A percentile compares a stretch with the other conserved stretches of the same genome.
These are phyloP conservation scores for Lactarius tabidus DNA, from an alignment of 768 basidiomycete genomes.

Conservation along the genomic window DNA sequence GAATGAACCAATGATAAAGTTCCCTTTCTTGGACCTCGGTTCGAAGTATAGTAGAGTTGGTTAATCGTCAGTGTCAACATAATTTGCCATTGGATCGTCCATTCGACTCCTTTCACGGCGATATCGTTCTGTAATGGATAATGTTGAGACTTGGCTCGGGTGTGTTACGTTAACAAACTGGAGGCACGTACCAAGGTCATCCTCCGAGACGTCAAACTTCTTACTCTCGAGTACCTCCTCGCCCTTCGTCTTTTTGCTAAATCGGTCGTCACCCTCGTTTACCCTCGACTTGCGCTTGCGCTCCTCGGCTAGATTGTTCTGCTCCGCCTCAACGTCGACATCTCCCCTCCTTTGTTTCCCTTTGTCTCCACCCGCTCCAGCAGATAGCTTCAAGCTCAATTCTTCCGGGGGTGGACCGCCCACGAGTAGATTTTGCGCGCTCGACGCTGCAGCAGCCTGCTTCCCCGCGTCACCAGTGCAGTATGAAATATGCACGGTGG, in stretches of 20 bases:
- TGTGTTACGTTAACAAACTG: slow-evolving; percentile 20
- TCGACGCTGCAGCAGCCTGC: slow-evolving; percentile 70
- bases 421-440: slow-evolving; percentile 61
- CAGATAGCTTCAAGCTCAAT: slow-evolving; percentile 10
- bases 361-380: slow-evolving; percentile 22
- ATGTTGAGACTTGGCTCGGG: neutral
- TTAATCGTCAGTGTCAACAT: slow-evolving; percentile 55
- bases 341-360: slow-evolving; percentile 26
- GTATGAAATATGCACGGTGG: slow-evolving; percentile 79
- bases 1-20: neutral
- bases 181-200: slow-evolving; percentile 61
- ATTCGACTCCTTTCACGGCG: slow-evolving; percentile 66
- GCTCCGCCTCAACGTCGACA: slow-evolving; percentile 27
- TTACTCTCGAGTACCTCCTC: slow-evolving; percentile 71
- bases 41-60: neutral
- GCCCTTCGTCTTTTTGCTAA: slow-evolving; percentile 72
- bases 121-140: slow-evolving; percentile 71
- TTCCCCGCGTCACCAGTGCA: slow-evolving; percentile 87
- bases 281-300: slow-evolving; percentile 33
- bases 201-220: slow-evolving; percentile 83
- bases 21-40: neutral
- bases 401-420: slow-evolving; percentile 12
- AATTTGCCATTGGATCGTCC: slow-evolving; percentile 94
- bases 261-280: slow-evolving; percentile 59
- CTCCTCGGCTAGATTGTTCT: slow-evolving; percentile 24